A percentile compares a stretch with the other conserved stretches of the same genome.
Conservation (phyloP, 177 flowering plant species). For the Vitis hybrid region DNA sequence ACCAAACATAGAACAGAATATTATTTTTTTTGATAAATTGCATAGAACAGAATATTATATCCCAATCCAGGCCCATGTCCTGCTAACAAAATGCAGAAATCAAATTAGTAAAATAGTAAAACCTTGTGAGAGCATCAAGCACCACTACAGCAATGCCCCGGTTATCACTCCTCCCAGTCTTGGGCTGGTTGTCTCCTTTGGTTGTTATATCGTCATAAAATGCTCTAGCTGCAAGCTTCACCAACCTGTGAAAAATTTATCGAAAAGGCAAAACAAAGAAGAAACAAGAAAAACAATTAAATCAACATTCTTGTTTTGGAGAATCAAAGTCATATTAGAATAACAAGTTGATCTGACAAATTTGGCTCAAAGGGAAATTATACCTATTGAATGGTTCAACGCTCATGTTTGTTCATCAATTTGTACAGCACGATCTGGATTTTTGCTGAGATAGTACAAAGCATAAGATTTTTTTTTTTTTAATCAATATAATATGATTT, state of each 20-base stretch:
- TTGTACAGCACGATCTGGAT: no score
- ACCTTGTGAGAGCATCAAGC: conserved; percentile 94
- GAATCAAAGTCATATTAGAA: not conserved
- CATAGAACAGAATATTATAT: no score
- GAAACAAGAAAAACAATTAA: not conserved
- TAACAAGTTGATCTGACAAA: not conserved
- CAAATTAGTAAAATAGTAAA: not conserved
- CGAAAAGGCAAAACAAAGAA: not conserved
- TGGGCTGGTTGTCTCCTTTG: conserved; percentile 91
- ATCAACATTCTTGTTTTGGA: not conserved
- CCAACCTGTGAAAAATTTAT: conserved; percentile 49
- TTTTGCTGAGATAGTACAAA: no score
- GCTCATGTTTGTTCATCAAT: conserved; percentile 16
- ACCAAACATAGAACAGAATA: no score
- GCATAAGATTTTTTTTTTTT: no score
- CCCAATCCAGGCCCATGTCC: not conserved
- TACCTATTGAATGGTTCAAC: conserved; percentile 48
- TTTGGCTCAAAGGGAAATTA: not conserved
- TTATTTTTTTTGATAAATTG: no score
- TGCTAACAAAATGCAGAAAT: not conserved
- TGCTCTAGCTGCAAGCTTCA: conserved; percentile 85
- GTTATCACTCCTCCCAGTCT: conserved; percentile 80
- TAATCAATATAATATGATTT: no score
- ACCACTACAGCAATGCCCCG: conserved; percentile 95
- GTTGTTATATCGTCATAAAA: conserved; percentile 86